Evolutionary conservation across 2,329 filamentous ascomycete genomes (phyloP), one percentile per base, ranked within the genome.

Genomic region (Raffaelea deltoideospora): DNA sequence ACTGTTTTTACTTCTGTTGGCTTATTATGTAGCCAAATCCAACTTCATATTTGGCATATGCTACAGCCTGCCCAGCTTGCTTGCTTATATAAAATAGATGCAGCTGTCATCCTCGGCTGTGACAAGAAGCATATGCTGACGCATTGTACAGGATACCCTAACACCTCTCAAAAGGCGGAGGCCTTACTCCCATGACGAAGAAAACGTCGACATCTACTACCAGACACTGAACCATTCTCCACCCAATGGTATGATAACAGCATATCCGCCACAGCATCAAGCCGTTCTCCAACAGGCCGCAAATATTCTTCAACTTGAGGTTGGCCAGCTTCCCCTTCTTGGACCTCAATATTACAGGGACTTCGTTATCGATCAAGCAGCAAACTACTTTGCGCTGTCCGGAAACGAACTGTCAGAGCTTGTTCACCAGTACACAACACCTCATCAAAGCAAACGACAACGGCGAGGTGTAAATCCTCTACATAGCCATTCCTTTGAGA

Each of bases 151-250:
- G 43, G 43, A 45, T 24, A n/a, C 20, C 20, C 53, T 51, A 50
- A 53, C 54, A 20, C 30, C 39, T 47, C 51, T 58, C 45, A 64
- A 59, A 52, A 64, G 61, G 52, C 61, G 61, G 40, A 58, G 61
- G 53, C 54, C 55, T 45, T 56, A 58, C 48, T 53, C 50, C 49
- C 51, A 53, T 40, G 57, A 55, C 42, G 56, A 57, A 15, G 37
- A 34, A n/a, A n/a, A n/a, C n/a, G n/a, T n/a, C n/a, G n/a, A n/a
- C n/a, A n/a, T n/a, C n/a, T n/a, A n/a, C n/a, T n/a, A n/a, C n/a
- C n/a, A n/a, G n/a, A n/a, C n/a, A n/a, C n/a, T n/a, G n/a, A n/a
- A n/a, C n/a, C n/a, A n/a, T 3, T 20, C 23, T 10, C 17, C 21
- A 5, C 10, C 21, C n/a, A 18, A 14, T 9, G 13, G 21, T 2